These are phyloP conservation scores for Cryptococcus sp. DNA, from an alignment of 1,284 basidiomycete genomes.

Conservation along the genomic window DNA sequence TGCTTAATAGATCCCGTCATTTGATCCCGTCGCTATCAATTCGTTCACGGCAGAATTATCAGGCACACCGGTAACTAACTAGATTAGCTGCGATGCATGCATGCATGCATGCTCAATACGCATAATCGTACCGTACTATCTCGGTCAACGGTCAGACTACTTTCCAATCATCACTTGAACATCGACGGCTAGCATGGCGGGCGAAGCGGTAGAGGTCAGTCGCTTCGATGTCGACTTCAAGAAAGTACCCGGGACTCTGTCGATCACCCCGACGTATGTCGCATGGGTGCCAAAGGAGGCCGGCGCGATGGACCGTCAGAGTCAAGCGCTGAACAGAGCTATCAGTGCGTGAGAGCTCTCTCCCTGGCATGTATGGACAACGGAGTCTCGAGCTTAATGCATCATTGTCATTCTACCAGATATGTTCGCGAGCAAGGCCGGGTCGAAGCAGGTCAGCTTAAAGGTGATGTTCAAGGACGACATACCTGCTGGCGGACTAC, in stretches of 20 bases:
- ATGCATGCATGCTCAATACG: background rate
- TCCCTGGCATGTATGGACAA: background rate
- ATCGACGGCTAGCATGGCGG: conserved; percentile 9
- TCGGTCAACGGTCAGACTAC: too few species aligned
- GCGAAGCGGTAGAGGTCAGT: conserved; percentile 19
- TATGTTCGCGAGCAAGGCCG: conserved; percentile 51
- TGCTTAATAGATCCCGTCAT: too few species aligned
- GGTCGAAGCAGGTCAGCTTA: conserved; percentile 39
- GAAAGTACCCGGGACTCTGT: conserved; percentile 46
- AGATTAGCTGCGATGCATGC: too few species aligned
- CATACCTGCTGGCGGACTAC: conserved; percentile 45
- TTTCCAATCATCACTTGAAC: too few species aligned
- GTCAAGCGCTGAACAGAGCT: conserved; percentile 46
- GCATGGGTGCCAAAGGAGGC: conserved; percentile 43
- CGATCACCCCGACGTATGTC: conserved; percentile 43
- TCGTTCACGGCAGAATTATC: too few species aligned
- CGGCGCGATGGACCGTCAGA: conserved; percentile 46
- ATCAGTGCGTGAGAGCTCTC: conserved; percentile 33
- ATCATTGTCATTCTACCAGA: conserved; percentile 21
- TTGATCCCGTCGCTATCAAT: too few species aligned
- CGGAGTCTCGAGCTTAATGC: background rate
- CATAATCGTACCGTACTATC: too few species aligned
- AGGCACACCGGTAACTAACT: too few species aligned
- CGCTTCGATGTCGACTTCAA: conserved; percentile 47
- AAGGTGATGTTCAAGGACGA: conserved; percentile 51